phyloP scores from a whole-genome alignment of 176 grass and related monocot genomes.

The Bothriochloa decipiens region DNA sequence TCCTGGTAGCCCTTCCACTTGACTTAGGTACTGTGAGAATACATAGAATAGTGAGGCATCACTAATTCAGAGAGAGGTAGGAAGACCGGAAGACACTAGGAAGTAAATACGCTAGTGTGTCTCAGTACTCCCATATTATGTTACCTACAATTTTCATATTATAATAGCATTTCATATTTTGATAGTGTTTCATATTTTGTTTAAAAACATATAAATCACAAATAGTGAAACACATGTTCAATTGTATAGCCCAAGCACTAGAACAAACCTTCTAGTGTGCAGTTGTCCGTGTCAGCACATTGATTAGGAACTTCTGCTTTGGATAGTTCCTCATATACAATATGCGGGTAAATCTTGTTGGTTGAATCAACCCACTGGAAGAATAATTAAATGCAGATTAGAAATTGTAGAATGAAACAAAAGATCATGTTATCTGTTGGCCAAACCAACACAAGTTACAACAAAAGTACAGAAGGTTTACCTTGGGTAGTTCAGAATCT shows the following conservation, averaged over 20 bases:
- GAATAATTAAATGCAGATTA: constrained; percentile 30
- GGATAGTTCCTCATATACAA: constrained; percentile 84
- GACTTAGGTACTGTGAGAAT: constrained; percentile 19
- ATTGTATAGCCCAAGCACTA: background rate
- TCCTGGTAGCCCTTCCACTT: constrained; percentile 28
- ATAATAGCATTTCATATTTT: constrained; percentile 15
- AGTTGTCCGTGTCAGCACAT: constrained; percentile 48
- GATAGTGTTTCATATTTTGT: background rate
- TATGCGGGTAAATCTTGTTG: constrained; percentile 81
- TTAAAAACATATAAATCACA: background rate
- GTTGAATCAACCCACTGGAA: constrained; percentile 70
- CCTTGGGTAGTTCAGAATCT: constrained; percentile 82
- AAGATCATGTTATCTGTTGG: constrained; percentile 7
- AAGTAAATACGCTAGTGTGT: constrained; percentile 18
- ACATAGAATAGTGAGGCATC: background rate
- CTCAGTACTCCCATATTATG: background rate
- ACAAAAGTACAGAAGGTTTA: constrained; percentile 30
- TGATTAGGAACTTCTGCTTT: constrained; percentile 67
- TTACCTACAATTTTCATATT: background rate
- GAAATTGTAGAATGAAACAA: constrained; percentile 24
- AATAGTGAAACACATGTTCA: constrained; percentile 3
- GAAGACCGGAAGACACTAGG: background rate
- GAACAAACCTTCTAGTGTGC: constrained; percentile 73
- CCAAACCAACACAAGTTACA: constrained; percentile 38
- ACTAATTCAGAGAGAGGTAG: constrained; percentile 3